Evolutionary conservation across 1,284 basidiomycete species (phyloP).

Genomic region (Malassezia pachydermatis): DNA sequence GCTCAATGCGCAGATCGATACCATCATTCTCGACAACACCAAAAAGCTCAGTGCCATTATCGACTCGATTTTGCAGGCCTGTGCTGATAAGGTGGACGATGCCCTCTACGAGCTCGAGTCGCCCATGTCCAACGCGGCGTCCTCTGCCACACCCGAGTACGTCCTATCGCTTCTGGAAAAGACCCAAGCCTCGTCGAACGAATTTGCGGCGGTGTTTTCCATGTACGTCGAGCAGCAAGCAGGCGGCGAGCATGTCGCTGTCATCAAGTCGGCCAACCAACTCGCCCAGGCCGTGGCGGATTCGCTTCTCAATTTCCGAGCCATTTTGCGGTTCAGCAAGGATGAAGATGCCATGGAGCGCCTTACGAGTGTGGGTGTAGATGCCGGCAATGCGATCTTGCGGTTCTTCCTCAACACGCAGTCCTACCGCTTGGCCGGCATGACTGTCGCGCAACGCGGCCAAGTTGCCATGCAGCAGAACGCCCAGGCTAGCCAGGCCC

Average conservation of each 20-base stretch:
- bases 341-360: conserved; percentile 85
- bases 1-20: conserved; percentile 90
- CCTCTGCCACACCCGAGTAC: conserved; percentile 92
- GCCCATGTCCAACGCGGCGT: conserved; percentile 81
- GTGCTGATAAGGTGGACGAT: conserved; percentile 93
- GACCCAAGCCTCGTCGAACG: conserved; percentile 79
- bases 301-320: conserved; percentile 84
- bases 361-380: conserved; percentile 73
- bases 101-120: conserved; percentile 95
- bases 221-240: conserved; percentile 76
- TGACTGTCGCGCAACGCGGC: conserved; percentile 59
- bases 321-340: conserved; percentile 80
- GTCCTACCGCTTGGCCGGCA: conserved; percentile 68
- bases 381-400: conserved; percentile 73
- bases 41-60: conserved; percentile 98
- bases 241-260: conserved; percentile 90
- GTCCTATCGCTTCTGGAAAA: conserved; percentile 98
- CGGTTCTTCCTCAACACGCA: conserved; percentile 91
- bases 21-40: conserved; percentile 86
- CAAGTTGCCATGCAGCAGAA: conserved; percentile 84
- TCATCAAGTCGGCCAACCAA: conserved; percentile 95
- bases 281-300: conserved; percentile 86
- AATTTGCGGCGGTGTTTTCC: conserved; percentile 90
- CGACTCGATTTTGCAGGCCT: conserved; percentile 89
- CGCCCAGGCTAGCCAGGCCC: conserved; percentile 67